Evolutionary conservation across 257 asterid genomes (phyloP).

Genomic region (Gentiana straminea): DNA sequence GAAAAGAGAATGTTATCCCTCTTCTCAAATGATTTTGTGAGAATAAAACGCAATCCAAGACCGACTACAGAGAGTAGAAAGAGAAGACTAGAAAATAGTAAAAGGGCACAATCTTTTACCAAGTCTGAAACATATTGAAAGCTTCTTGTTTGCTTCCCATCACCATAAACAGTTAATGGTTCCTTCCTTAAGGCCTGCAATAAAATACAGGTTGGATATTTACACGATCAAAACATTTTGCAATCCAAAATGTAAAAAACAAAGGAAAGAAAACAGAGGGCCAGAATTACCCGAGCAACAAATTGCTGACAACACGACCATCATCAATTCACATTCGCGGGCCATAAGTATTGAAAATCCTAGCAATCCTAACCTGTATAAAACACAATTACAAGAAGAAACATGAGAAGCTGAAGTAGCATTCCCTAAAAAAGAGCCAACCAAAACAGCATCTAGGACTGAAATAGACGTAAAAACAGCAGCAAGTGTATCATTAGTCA

Average conservation of each 20-base stretch:
- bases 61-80: neutral
- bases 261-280: neutral
- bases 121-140: conserved; percentile 94
- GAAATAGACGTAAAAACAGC: too few species aligned
- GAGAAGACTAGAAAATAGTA: neutral
- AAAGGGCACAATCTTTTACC: conserved; percentile 28
- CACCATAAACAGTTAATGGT: conserved; percentile 91
- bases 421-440: too few species aligned
- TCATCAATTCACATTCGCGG: conserved; percentile 98
- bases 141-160: conserved; percentile 95
- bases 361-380: conserved; percentile 78
- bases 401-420: too few species aligned
- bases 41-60: too few species aligned
- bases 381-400: neutral
- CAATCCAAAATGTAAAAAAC: neutral
- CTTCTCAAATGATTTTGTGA: too few species aligned
- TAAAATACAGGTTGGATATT: neutral
- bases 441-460: too few species aligned
- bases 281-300: conserved; percentile 74
- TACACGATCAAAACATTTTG: neutral
- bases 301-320: conserved; percentile 98
- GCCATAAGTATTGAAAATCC: conserved; percentile 95
- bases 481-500: too few species aligned
- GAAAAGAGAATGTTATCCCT: too few species aligned
- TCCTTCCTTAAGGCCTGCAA: conserved; percentile 93